Conservation (phyloP, 768 basidiomycete genomes). For the Calocybe indica region DNA sequence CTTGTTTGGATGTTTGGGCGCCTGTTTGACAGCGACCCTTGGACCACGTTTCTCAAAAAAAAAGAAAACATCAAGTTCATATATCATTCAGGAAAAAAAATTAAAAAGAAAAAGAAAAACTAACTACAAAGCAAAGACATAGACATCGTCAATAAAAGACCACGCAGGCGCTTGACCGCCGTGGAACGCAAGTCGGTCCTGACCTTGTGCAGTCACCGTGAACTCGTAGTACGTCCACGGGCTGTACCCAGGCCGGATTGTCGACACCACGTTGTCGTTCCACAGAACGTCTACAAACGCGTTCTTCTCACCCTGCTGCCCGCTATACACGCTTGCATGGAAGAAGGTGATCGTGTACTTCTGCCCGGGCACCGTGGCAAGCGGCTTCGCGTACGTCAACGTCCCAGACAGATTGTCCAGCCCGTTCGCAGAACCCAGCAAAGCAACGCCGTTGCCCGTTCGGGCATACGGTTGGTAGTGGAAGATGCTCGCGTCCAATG, state of each 20-base stretch:
- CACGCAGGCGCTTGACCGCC: constrained; percentile 43
- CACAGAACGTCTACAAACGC: constrained; percentile 36
- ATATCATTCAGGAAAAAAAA: too few relatives aligned
- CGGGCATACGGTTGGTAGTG: constrained; percentile 34
- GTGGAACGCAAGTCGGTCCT: constrained; percentile 17
- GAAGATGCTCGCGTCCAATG: constrained; percentile 38
- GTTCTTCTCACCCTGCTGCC: constrained; percentile 20
- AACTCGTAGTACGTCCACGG: constrained; percentile 32
- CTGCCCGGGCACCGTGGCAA: constrained; percentile 29
- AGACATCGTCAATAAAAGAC: constrained; percentile 42
- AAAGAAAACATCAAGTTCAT: too few relatives aligned
- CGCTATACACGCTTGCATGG: constrained; percentile 32
- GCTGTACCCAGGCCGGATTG: constrained; percentile 28
- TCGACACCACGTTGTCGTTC: constrained; percentile 31
- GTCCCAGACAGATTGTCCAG: constrained; percentile 32
- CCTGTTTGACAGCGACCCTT: too few relatives aligned
- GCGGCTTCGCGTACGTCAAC: constrained; percentile 22
- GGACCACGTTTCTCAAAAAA: too few relatives aligned
- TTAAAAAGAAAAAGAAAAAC: too few relatives aligned
- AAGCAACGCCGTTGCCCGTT: constrained; percentile 29
- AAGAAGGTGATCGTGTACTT: constrained; percentile 38
- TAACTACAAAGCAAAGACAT: constrained; percentile 5
- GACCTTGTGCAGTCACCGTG: constrained; percentile 21
- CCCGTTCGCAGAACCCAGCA: constrained; percentile 38
- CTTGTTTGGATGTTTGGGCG: too few relatives aligned